Percentiles rank a stretch among this genome's conserved stretches.
Evolutionary conservation across 116 monocot species (phyloP).

Genomic region (Iris pallida): DNA sequence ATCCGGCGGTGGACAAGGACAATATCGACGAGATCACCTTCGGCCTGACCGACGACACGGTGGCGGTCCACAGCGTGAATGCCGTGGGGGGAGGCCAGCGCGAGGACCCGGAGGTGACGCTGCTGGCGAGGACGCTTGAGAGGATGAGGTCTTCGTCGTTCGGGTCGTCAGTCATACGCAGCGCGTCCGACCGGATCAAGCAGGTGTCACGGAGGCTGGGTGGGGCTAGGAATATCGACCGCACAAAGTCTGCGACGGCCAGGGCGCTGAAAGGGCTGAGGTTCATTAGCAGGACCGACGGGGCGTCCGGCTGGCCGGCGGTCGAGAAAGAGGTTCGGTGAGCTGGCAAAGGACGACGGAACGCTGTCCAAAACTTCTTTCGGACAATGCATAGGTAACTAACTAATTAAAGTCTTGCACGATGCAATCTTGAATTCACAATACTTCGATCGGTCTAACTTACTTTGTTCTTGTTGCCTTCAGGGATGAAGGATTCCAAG

Average conservation of each 20-base stretch:
- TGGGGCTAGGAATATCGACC: conserved; percentile 28
- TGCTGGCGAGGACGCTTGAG: conserved; percentile 43
- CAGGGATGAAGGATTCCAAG: conserved; percentile 31
- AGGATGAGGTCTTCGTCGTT: conserved; percentile 28
- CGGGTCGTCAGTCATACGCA: conserved; percentile 35
- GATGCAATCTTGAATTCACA: background rate
- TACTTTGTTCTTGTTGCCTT: too few relatives aligned
- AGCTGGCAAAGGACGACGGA: conserved; percentile 46
- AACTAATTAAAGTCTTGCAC: background rate
- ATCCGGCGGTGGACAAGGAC: too few relatives aligned
- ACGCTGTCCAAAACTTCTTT: conserved; percentile 40
- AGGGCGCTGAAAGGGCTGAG: conserved; percentile 71
- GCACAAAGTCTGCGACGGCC: conserved; percentile 51
- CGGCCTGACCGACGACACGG: conserved; percentile 64
- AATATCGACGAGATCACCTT: conserved; percentile 65
- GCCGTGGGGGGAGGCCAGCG: conserved; percentile 23
- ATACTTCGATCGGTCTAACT: too few relatives aligned
- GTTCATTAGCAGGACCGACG: conserved; percentile 65
- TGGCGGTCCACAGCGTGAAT: conserved; percentile 79
- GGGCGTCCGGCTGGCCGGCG: conserved; percentile 45
- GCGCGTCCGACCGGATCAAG: conserved; percentile 49
- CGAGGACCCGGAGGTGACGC: conserved; percentile 48
- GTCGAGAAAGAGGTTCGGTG: conserved; percentile 77
- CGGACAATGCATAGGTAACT: conserved; percentile 70
- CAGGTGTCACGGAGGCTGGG: conserved; percentile 63